phyloP scores from a whole-genome alignment of 73 alveolate genomes.

The Stentor roeselii region DNA sequence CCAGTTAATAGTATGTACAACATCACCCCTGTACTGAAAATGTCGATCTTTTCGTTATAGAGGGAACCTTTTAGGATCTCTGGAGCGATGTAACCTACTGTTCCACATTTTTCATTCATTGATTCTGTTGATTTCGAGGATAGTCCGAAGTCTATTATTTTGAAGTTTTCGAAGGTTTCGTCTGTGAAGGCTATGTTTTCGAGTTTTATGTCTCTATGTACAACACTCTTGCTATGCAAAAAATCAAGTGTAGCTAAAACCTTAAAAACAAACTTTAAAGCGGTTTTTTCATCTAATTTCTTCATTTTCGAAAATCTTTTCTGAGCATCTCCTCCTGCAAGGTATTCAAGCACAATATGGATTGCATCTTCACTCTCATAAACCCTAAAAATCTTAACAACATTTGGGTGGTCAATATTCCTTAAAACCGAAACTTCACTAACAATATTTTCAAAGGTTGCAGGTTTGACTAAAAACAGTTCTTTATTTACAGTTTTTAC shows the following conservation, averaged over 20 bases:
- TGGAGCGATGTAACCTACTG: constrained; percentile 20
- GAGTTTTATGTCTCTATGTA: constrained; percentile 44
- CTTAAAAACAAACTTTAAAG: neutral
- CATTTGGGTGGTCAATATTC: constrained; percentile 40
- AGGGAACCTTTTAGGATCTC: neutral
- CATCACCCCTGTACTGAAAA: constrained; percentile 5
- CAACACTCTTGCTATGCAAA: constrained; percentile 18
- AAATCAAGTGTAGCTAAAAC: neutral
- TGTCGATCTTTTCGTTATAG: neutral
- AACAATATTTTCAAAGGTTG: neutral
- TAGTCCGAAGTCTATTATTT: constrained; percentile 36
- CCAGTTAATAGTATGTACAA: neutral
- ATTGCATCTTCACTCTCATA: constrained; percentile 36
- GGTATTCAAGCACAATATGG: constrained; percentile 35
- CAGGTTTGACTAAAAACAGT: neutral
- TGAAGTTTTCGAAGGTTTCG: constrained; percentile 15
- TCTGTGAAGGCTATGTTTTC: constrained; percentile 26
- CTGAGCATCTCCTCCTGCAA: neutral
- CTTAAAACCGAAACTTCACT: neutral
- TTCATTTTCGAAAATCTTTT: neutral
- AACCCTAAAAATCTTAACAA: constrained; percentile 35
- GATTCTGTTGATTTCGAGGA: neutral
- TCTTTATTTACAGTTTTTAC: neutral
- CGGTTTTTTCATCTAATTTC: neutral
- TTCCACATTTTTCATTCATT: constrained; percentile 24